These are phyloP conservation scores for Kalmusia sp. DNA, from an alignment of 2,329 filamentous ascomycete species.

Conservation along the genomic window DNA sequence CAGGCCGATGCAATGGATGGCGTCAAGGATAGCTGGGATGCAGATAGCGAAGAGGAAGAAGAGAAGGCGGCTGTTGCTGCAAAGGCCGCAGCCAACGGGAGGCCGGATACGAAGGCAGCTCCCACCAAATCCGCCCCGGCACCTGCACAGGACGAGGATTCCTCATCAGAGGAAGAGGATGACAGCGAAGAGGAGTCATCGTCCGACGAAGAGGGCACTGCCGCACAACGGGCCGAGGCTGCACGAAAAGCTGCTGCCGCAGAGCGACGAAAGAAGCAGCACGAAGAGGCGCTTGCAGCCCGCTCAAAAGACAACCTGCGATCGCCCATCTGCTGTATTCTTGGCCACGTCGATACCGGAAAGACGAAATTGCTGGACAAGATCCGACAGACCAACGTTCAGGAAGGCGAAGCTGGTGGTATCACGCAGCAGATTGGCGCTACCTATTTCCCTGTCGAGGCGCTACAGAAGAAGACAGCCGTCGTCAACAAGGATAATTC, in stretches of 20 bases:
- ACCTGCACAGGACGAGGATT: constrained; percentile 26
- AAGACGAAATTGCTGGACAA: constrained; percentile 99
- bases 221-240: constrained; percentile 73
- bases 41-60: constrained; percentile 76
- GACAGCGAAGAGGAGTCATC: constrained; percentile 69
- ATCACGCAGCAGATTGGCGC: constrained; percentile 99
- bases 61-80: constrained; percentile 46
- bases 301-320: constrained; percentile 93
- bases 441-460: constrained; percentile 97
- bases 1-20: constrained; percentile 76
- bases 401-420: constrained; percentile 98
- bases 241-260: constrained; percentile 88
- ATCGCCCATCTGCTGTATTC: constrained; percentile 98
- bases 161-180: constrained; percentile 48
- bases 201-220: constrained; percentile 77
- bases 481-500: constrained; percentile 90
- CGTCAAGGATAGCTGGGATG: constrained; percentile 96
- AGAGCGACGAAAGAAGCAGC: constrained; percentile 85
- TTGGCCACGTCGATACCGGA: constrained; percentile 99
- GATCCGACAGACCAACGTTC: constrained; percentile 97
- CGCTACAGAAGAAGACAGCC: constrained; percentile 87
- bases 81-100: constrained; percentile 30
- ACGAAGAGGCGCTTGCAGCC: constrained; percentile 89
- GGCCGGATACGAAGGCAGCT: constrained; percentile 22
- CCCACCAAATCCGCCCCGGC: constrained; percentile 27